phyloP scores from a whole-genome alignment of 345 rosid genomes.

The Eucalyptus pauciflora region DNA sequence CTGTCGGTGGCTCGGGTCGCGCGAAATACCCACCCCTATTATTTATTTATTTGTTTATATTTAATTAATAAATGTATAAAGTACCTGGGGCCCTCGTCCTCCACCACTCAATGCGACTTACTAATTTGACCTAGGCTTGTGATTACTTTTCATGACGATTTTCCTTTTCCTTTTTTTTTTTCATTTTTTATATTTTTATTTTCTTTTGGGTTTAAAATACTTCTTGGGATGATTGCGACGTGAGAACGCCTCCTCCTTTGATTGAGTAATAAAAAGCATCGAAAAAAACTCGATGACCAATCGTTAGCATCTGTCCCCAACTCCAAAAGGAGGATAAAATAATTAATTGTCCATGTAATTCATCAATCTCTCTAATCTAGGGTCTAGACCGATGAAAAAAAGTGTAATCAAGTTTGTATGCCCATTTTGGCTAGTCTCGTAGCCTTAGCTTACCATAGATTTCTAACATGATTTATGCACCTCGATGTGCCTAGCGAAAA shows the following conservation, averaged over 20 bases:
- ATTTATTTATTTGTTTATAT: no score
- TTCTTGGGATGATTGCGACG: background rate
- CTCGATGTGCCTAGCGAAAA: accelerated
- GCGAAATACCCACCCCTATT: background rate
- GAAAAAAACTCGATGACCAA: background rate
- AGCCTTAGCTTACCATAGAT: background rate
- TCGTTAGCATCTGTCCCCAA: background rate
- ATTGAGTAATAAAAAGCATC: background rate
- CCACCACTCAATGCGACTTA: background rate
- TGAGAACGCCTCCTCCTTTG: background rate
- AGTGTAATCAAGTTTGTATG: background rate
- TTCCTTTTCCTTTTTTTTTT: background rate
- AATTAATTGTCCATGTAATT: background rate
- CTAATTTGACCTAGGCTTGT: background rate
- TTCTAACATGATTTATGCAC: background rate
- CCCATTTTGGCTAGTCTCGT: background rate
- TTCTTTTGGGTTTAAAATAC: background rate
- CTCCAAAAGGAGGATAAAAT: background rate
- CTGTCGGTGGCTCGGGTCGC: background rate
- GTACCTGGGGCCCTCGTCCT: background rate
- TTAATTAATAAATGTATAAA: background rate
- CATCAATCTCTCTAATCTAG: background rate
- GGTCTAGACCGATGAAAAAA: background rate
- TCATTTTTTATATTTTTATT: no score
- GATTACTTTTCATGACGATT: background rate